Evolutionary conservation across 768 basidiomycete genomes (phyloP), one percentile per base, ranked within the genome.

Genomic region (Mycena alexandri): DNA sequence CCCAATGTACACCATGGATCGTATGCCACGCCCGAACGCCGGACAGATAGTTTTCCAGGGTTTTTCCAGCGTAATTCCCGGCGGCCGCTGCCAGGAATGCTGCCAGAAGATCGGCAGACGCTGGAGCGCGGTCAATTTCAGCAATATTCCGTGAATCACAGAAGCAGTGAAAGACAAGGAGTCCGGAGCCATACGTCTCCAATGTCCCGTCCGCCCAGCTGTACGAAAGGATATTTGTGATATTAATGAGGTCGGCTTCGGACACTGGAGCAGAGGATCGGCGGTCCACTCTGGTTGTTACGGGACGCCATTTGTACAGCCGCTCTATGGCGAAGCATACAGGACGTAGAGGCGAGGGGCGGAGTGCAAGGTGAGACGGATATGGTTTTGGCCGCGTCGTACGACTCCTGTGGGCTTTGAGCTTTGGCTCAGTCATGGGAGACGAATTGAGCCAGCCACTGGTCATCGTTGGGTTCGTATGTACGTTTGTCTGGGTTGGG

Each of bases 171-270:
- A 57, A 79, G 6, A 68, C 41, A 1, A 75, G 68, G 0, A 79
- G 70, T 2, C 77, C 78, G 0, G 77, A 46, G 9, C 76, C 74
- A 42, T 79, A 78, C 0, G 73, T 69, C 10, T 61, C 65, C 2
- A 56, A 21, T 1, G 78, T 75, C 5, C 58, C 61, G 0, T 55
- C 52, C 0, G 61, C 65, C 71, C 67, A 74, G 13, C 55, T 47
- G 8, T 36, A 8, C 1, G 60, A 13, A 0, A 74, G 33, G 1
- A 55, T 41, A 24, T 52, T 42, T 1, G 47, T 57, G 7, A 51
- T 34, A 17, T 16, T 1, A 1, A 5, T 12, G 0, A 51, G 36
- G n/a, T 65, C 63, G 2, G 48, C 10, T 13, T 36, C 34, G 2
- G 53, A 17, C 4, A 60, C 8, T 3, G 24, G 2, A 2, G 47